A percentile compares a stretch with the other conserved stretches of the same genome.
Evolutionary conservation across 768 basidiomycete species (phyloP).

Genomic region (Filobasidium wieringae): DNA sequence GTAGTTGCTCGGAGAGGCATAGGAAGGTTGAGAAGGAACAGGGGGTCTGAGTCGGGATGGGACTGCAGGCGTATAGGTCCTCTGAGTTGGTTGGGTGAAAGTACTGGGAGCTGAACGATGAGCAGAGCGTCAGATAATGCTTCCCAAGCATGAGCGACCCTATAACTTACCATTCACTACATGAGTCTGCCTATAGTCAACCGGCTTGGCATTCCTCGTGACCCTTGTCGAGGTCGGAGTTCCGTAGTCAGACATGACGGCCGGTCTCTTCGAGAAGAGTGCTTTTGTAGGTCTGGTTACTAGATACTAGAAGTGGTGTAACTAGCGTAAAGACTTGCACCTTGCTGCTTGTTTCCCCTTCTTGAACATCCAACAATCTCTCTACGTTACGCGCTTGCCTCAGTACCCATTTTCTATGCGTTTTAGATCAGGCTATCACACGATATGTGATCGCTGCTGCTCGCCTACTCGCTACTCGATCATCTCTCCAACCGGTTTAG

Average conservation of each 20-base stretch:
- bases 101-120: conserved; percentile 1
- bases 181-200: conserved; percentile 10
- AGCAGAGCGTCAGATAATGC: not conserved
- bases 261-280: no score
- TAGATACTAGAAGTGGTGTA: no score
- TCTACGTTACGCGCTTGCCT: no score
- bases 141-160: not conserved
- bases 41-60: conserved; percentile 10
- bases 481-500: no score
- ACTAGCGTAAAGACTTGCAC: no score
- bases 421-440: no score
- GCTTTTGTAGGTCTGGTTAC: no score
- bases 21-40: not conserved
- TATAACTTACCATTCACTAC: conserved; percentile 3
- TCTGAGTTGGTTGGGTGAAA: conserved; percentile 1
- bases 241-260: not conserved
- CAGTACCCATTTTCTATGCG: no score
- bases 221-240: not conserved
- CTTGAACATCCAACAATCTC: no score
- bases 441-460: no score
- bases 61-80: conserved; percentile 1
- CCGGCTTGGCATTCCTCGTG: conserved; percentile 1
- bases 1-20: not conserved
- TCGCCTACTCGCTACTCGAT: no score
- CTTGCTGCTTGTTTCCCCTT: no score